Evolutionary conservation across 352 stramenopile species (phyloP).

Genomic region (Phytophthora pinifolia): DNA sequence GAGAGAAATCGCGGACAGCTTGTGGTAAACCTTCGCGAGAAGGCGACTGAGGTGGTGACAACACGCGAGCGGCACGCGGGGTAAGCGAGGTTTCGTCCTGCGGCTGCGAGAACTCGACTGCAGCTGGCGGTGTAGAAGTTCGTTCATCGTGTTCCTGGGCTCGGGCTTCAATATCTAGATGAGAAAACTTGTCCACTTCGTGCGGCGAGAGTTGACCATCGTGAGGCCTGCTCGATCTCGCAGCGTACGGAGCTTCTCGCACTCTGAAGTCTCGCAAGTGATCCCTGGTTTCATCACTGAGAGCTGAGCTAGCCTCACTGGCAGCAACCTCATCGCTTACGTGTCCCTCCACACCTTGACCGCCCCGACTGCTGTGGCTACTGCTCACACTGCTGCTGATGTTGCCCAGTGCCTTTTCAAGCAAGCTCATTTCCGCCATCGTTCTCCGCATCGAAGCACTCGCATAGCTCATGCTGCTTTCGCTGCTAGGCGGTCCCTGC

Average conservation of each 20-base stretch:
- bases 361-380: conserved; percentile 11
- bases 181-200: neutral
- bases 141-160: conserved; percentile 6
- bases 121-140: neutral
- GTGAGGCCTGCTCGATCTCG: conserved; percentile 7
- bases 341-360: conserved; percentile 3
- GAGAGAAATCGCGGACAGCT: neutral
- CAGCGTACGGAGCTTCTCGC: neutral
- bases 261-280: neutral
- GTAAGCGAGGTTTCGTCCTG: neutral
- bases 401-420: conserved; percentile 68
- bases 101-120: neutral
- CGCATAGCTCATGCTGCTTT: conserved; percentile 49
- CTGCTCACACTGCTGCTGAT: conserved; percentile 65
- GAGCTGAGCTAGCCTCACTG: conserved; percentile 5
- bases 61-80: no score
- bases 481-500: conserved; percentile 21
- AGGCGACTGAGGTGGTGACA: no score
- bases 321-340: conserved; percentile 3
- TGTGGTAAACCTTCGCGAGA: neutral
- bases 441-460: conserved; percentile 49
- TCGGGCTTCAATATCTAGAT: neutral
- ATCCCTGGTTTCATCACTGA: conserved; percentile 1
- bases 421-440: conserved; percentile 59
- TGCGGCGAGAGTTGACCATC: neutral